Base-by-base conservation (phyloP, 2,329 filamentous ascomycete species). In the Calonectria naviculata region DNA sequence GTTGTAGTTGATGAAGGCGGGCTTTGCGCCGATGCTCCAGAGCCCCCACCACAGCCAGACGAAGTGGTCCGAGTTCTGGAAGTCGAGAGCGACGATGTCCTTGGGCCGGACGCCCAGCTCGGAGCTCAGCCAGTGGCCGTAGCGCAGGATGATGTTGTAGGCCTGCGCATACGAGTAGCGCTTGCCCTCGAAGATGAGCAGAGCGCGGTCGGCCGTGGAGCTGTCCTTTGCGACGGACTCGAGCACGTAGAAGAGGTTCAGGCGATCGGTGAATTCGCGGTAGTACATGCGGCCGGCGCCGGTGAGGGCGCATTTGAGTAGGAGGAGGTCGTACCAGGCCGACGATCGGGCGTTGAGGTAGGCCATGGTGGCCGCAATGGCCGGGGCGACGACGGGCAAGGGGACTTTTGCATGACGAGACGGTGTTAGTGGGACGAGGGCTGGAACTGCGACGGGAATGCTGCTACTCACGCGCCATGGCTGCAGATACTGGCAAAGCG, bases 1-100 rank as follows among this genome's bases (percentile, higher is more conserved):
- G 80, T 97, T 97, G 83, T 95, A 96, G 83, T 98, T 98, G 84
- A 97, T 93, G 76, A 97, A 94, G 0, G 95, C 95, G 0, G 95
- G 94, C 67, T 91, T 91, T 0, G 93, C 95, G 13, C 95, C 95
- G 70, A 97, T 91, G 34, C 92, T 91, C 94, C 94, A 97, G 36
- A 97, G 83, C 0, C 92, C 95, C 66, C 95, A 86, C 87, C 92
- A 90, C 10, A 97, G 73, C 80, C 95, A 94, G 31, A 96, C 78
- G 78, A 95, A 96, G 4, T 89, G 88, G n/a, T 94, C 91, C 46
- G 91, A 94, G 80, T 97, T 98, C 83, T 93, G 92, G 75, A 94
- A 93, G 81, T 97, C 89, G 76, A 97, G 87, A 10, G 94, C 94
- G 21, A 97, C 93, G 38, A 97, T 90, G 64, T 97, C 94, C 52